These are phyloP conservation scores for Calonectria hongkongensis DNA, from an alignment of 2,329 filamentous ascomycete genomes.

Conservation along the genomic window DNA sequence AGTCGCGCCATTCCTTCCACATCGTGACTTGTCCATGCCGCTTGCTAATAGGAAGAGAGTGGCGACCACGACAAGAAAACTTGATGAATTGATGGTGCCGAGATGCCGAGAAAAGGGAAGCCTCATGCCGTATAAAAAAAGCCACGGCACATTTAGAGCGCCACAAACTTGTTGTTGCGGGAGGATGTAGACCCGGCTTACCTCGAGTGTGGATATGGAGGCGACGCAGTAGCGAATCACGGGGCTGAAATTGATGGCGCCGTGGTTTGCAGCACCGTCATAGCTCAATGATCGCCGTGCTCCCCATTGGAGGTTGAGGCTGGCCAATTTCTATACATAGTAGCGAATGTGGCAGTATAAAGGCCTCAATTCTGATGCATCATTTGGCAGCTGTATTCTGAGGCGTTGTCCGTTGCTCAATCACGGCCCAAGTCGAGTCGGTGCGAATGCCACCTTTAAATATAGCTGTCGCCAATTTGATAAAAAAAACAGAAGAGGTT, in stretches of 20 bases:
- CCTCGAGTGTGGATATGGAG: neutral
- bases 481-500: too few relatives aligned
- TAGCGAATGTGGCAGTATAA: neutral
- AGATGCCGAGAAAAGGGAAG: neutral
- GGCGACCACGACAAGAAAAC: neutral
- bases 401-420: too few relatives aligned
- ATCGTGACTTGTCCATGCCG: too few relatives aligned
- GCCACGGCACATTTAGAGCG: conserved; percentile 21
- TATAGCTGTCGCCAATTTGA: too few relatives aligned
- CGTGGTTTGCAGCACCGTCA: neutral
- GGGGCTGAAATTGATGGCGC: neutral
- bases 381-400: neutral
- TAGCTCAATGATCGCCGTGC: neutral
- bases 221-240: neutral
- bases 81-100: neutral
- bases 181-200: conserved; percentile 22
- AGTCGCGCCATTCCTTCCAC: neutral
- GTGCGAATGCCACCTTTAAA: too few relatives aligned
- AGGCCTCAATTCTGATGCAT: neutral
- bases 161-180: conserved; percentile 6
- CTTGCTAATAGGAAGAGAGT: neutral
- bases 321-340: conserved; percentile 18
- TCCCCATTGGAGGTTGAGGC: neutral
- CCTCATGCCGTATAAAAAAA: neutral
- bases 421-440: too few relatives aligned